phyloP scores from a whole-genome alignment of 2,329 filamentous ascomycete species.

The Stemphylium vesicarium region DNA sequence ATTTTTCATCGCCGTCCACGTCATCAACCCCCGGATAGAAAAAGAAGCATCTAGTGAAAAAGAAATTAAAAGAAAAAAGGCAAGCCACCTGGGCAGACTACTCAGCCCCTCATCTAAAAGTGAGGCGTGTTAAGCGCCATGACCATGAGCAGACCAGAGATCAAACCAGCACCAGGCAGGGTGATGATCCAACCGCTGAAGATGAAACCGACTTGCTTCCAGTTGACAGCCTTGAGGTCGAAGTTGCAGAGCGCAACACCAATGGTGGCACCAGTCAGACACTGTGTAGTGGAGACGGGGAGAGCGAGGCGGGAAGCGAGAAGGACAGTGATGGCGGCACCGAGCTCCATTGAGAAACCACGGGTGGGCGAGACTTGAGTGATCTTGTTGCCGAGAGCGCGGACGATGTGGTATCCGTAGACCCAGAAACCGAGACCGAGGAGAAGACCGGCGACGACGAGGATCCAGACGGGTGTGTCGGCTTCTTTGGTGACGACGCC shows the following conservation, averaged over 20 bases:
- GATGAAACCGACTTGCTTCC: slow-evolving; percentile 51
- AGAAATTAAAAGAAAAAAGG: neutral
- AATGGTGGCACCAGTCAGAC: slow-evolving; percentile 43
- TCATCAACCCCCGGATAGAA: neutral
- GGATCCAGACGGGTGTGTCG: slow-evolving; percentile 66
- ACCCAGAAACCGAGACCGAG: slow-evolving; percentile 66
- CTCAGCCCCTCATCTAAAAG: slow-evolving; percentile 21
- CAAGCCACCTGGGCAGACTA: neutral
- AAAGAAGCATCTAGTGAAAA: neutral
- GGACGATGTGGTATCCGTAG: slow-evolving; percentile 69
- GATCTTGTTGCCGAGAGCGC: slow-evolving; percentile 65
- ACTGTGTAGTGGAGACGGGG: slow-evolving; percentile 70
- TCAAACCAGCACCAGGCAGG: slow-evolving; percentile 50
- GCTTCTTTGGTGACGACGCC: slow-evolving; percentile 56
- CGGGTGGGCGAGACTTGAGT: slow-evolving; percentile 66
- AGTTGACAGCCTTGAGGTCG: slow-evolving; percentile 51
- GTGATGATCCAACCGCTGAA: slow-evolving; percentile 54
- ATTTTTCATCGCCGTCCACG: neutral
- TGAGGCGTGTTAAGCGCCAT: slow-evolving; percentile 54
- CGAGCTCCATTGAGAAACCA: slow-evolving; percentile 50
- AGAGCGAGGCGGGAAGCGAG: slow-evolving; percentile 67
- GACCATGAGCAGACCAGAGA: slow-evolving; percentile 49
- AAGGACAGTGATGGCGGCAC: slow-evolving; percentile 66
- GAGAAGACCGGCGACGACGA: slow-evolving; percentile 60
- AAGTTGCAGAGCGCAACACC: slow-evolving; percentile 41